phyloP scores from a whole-genome alignment of 805 yeast genomes.

The Candida corydali region DNA sequence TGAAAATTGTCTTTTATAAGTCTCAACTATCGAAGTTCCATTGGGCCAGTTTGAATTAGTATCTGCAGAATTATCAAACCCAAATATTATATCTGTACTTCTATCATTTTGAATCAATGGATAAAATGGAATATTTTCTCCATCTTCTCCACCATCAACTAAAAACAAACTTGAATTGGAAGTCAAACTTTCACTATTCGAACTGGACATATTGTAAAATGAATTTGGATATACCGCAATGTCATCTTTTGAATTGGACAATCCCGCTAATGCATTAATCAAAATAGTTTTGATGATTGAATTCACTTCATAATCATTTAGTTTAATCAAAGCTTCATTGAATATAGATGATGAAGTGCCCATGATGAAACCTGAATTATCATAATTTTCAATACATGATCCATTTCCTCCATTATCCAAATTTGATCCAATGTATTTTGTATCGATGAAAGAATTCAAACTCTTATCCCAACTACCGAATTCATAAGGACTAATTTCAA shows the following conservation, averaged over 20 bases:
- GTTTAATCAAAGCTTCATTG: conserved; percentile 57
- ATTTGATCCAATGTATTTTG: conserved; percentile 32
- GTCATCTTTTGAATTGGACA: conserved; percentile 53
- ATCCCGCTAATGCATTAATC: conserved; percentile 19
- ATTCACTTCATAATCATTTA: conserved; percentile 40
- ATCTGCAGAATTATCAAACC: conserved; percentile 36
- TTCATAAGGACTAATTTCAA: conserved; percentile 38
- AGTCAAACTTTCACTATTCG: conserved; percentile 15
- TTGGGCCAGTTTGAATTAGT: conserved; percentile 28
- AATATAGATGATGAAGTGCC: conserved; percentile 69
- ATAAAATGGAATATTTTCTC: conserved; percentile 33
- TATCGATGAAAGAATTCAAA: conserved; percentile 33
- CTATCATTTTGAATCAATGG: conserved; percentile 35
- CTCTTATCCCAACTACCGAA: conserved; percentile 86
- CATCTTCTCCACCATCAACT: conserved; percentile 41
- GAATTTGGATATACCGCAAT: conserved; percentile 59
- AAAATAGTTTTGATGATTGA: conserved; percentile 18
- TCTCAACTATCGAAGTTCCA: conserved; percentile 29
- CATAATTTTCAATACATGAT: conserved; percentile 31
- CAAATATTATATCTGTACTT: conserved; percentile 32
- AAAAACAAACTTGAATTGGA: conserved; percentile 24
- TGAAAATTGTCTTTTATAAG: conserved; percentile 34
- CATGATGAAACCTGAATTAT: conserved; percentile 35
- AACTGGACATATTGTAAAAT: conserved; percentile 36
- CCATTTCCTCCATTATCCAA: conserved; percentile 28